Evolutionary conservation across 2,329 filamentous ascomycete species (phyloP), one percentile per base, ranked within the genome.

Genomic region (Cadophora sp.): DNA sequence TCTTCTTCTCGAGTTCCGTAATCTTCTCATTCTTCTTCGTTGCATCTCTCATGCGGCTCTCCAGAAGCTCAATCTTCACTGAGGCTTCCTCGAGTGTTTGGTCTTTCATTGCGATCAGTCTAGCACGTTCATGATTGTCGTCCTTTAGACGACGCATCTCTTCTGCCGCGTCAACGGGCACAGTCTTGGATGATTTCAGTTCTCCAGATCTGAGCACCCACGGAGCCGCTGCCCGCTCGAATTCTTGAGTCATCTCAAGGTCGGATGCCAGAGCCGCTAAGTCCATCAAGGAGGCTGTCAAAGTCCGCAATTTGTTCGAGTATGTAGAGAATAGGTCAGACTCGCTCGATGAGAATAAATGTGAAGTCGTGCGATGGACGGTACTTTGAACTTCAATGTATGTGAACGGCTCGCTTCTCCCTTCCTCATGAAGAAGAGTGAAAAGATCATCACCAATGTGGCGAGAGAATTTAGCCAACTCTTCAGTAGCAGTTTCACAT

Each of bases 21-120:
- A 93, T 91, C 62, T 85, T 85, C 60, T 89, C 87, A 16, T 91
- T 88, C 79, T 95, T 94, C 76, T 91, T 89, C 71, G 89, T 88
- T 6, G 92, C 92, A 75, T 96, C 94, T 66, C 90, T 89, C 89
- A 96, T 94, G 66, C 93, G 86, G 8, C 92, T 92, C 78, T 97
- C 92, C 45, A 98, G 88, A 48, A 96, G 92, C 79, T 97, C 95
- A 72, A 97, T 97, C 79, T 96, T 94, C 72, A 97, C 91, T n/a
- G 90, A 87, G 27, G 92, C 86, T 66, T 96, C 95, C 78, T 96
- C 94, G 62, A 97, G 87, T 43, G 90, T 89, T 77, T 94, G 92
- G 71, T 97, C 93, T 69, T 90, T 89, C 70, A 90, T 85, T 1
- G 90, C 88, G 66, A 93, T 85, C 3, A 87, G 84, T 64, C 90